These are phyloP conservation scores for Sinapis alba DNA, from an alignment of 441 rosid genomes.

Conservation along the genomic window DNA sequence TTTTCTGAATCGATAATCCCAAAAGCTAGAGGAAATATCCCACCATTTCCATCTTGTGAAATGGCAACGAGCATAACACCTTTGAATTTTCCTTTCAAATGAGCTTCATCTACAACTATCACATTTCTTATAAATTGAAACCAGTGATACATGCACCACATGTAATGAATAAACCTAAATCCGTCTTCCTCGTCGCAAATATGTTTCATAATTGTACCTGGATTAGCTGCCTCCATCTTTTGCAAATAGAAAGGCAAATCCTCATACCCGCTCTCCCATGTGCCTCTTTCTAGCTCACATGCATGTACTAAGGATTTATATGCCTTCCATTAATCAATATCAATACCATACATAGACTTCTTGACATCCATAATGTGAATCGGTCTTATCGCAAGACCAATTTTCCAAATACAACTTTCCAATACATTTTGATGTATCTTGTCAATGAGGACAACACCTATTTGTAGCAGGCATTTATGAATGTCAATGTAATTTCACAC, in stretches of 20 bases:
- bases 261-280: conserved; percentile 9
- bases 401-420: not conserved
- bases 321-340: not conserved
- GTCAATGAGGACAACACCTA: conserved; percentile 8
- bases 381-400: not conserved
- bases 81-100: not conserved
- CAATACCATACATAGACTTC: conserved; percentile 7
- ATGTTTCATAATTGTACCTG: not conserved
- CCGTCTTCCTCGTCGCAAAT: not conserved
- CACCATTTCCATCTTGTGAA: not conserved
- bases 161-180: conserved; percentile 3
- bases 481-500: not conserved
- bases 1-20: conserved; percentile 36
- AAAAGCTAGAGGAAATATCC: not conserved
- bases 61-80: not conserved
- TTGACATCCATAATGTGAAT: not conserved
- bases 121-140: conserved; percentile 4
- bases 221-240: not conserved
- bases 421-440: conserved; percentile 8
- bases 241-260: not conserved
- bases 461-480: not conserved
- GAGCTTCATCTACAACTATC: conserved; percentile 13
- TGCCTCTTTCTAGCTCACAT: conserved; percentile 1
- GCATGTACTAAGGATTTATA: conserved; percentile 10
- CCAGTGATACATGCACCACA: conserved; percentile 7